A percentile compares a stretch with the other conserved stretches of the same genome.
Conservation (phyloP, 345 rosid species). For the Aquilaria malaccensis region DNA sequence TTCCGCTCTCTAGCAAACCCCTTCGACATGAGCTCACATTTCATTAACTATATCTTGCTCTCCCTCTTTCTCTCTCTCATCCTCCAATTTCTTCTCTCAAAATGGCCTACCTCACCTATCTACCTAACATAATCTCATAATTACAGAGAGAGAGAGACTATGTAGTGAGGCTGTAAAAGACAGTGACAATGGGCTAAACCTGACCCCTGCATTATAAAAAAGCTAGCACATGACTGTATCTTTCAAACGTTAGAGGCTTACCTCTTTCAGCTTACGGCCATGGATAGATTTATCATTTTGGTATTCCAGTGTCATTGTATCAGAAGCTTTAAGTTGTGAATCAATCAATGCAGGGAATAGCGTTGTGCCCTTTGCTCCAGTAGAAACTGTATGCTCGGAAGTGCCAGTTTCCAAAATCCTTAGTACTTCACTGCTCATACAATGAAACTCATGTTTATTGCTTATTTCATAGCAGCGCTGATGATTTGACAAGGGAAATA, state of each 20-base stretch:
- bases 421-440: conserved; percentile 24
- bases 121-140: too few species aligned
- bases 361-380: conserved; percentile 13
- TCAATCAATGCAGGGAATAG: conserved; percentile 18
- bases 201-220: too few species aligned
- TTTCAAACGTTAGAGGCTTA: conserved; percentile 3
- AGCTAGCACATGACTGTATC: too few species aligned
- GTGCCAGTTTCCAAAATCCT: conserved; percentile 30
- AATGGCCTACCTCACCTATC: too few species aligned
- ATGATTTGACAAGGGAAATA: neutral
- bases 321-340: conserved; percentile 21
- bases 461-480: neutral
- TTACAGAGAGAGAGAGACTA: too few species aligned
- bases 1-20: too few species aligned
- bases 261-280: conserved; percentile 21
- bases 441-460: conserved; percentile 1
- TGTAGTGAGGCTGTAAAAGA: too few species aligned
- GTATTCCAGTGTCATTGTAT: conserved; percentile 16
- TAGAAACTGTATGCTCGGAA: conserved; percentile 9
- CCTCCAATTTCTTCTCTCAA: too few species aligned
- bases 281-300: conserved; percentile 12
- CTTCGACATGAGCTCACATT: too few species aligned
- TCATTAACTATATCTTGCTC: too few species aligned
- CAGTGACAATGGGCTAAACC: too few species aligned
- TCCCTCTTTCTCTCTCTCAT: too few species aligned